Base-by-base conservation (phyloP, 2,329 filamentous ascomycete species). In the Aspergillus chevalieri region DNA sequence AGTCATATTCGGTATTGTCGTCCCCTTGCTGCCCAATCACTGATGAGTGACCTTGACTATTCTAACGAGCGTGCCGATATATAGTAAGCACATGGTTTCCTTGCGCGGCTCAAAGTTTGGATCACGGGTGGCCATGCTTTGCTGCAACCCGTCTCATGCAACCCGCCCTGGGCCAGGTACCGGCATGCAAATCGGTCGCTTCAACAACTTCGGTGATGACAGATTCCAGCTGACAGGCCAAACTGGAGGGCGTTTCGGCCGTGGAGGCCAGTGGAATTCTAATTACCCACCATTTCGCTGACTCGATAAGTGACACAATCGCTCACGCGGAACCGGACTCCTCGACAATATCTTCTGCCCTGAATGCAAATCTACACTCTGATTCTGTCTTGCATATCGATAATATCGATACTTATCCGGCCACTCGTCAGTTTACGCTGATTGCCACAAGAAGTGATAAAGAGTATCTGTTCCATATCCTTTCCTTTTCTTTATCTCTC, bases 21-120 rank as follows among this genome's bases (percentile, higher is more conserved):
- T 10, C n/a, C 26, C 10, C 26, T 30, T 30, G 26, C 48, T 36
- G 28, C 30, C 28, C 21, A 15, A 38, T 15, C 6, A 10, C 26
- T 19, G 28, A 24, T 38, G 34, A 36, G 33, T 39, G 19, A 48
- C 12, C 15, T 38, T 7, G 47, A 34, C 49, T 10, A 17, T 38
- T 38, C 46, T 53, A 38, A 59, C 52, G 49, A 22, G 53, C 12
- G 7, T 36, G 9, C 33, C 36, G 39, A 5, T 33, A 5, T 33
- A 47, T 47, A 77, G 81, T 61, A 97, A 97, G 80, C 93, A 98
- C 71, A 98, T 98, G 93, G 93, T 98, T 7, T 98, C 93, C 49
- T 86, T 98, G 44, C 88, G 93, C 53, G 93, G 93, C 50, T 97
- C 93, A 65, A 98, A 98, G 71, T 98, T 97, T 68, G 93, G 93